These are phyloP conservation scores for Xylaria sp. DNA, from an alignment of 2,329 filamentous ascomycete species.

Conservation along the genomic window DNA sequence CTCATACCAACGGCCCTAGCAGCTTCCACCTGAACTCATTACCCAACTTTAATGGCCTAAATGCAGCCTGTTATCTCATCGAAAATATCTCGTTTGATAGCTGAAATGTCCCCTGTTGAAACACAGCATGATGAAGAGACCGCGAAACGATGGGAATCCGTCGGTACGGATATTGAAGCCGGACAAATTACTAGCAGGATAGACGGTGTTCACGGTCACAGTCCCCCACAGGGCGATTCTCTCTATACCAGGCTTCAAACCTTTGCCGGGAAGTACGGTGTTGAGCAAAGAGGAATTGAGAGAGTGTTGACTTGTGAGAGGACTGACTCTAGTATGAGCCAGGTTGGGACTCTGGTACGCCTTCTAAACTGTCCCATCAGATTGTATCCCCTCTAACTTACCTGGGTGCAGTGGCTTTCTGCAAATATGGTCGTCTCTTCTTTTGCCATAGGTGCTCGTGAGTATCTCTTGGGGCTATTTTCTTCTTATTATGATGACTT, in stretches of 20 bases:
- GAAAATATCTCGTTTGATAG: neutral
- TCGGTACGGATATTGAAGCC: conserved; percentile 29
- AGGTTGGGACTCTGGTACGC: conserved; percentile 73
- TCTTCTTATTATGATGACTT: too few species aligned
- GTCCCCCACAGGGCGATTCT: conserved; percentile 25
- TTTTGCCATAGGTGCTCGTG: conserved; percentile 76
- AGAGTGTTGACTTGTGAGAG: conserved; percentile 73
- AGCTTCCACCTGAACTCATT: neutral
- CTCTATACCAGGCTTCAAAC: conserved; percentile 55
- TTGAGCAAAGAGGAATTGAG: conserved; percentile 79
- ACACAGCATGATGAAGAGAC: conserved; percentile 24
- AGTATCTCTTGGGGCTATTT: too few species aligned
- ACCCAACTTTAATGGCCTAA: neutral
- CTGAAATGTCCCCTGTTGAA: conserved; percentile 27
- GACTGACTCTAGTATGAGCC: conserved; percentile 67
- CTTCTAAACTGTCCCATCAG: neutral
- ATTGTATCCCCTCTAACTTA: neutral
- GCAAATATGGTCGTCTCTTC: conserved; percentile 80
- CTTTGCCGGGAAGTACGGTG: conserved; percentile 66
- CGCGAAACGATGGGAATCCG: conserved; percentile 22
- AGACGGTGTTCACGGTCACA: conserved; percentile 24
- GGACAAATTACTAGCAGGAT: conserved; percentile 30
- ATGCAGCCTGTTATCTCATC: neutral
- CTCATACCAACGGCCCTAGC: neutral
- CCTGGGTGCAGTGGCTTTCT: conserved; percentile 67